Conservation (phyloP, 352 stramenopile genomes). For the Globisporangium cederbergense region DNA sequence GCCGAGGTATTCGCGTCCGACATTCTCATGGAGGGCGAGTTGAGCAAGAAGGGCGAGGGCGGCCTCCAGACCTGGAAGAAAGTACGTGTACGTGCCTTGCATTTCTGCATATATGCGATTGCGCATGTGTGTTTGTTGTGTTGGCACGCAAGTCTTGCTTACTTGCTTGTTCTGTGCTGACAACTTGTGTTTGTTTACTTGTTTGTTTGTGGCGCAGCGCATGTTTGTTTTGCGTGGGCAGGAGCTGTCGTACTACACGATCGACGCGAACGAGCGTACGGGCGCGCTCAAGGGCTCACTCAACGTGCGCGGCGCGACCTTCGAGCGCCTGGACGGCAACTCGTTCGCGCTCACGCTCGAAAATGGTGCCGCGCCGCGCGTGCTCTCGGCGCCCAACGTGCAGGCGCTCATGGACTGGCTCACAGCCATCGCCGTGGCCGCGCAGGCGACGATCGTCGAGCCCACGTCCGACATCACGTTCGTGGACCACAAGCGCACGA, state of each 20-base stretch:
- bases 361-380: constrained; percentile 27
- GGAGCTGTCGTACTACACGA: constrained; percentile 67
- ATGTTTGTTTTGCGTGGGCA: constrained; percentile 70
- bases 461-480: constrained; percentile 41
- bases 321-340: constrained; percentile 53
- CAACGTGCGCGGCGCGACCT: constrained; percentile 36
- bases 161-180: too few relatives aligned
- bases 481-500: constrained; percentile 66
- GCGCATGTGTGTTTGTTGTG: not conserved
- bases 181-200: not conserved
- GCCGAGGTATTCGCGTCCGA: constrained; percentile 57
- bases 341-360: constrained; percentile 27
- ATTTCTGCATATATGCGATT: not conserved
- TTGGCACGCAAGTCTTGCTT: not conserved
- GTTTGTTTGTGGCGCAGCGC: constrained; percentile 26
- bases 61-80: constrained; percentile 64
- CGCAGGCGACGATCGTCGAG: constrained; percentile 35
- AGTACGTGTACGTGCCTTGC: constrained; percentile 40
- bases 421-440: constrained; percentile 55
- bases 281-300: constrained; percentile 62
- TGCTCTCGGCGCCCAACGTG: constrained; percentile 43
- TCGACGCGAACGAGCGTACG: constrained; percentile 40
- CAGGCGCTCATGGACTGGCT: constrained; percentile 76
- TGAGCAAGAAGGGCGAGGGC: constrained; percentile 65
- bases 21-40: constrained; percentile 66